Conservation (phyloP, 108 stramenopile genomes). For the Nitzschia putrida region DNA sequence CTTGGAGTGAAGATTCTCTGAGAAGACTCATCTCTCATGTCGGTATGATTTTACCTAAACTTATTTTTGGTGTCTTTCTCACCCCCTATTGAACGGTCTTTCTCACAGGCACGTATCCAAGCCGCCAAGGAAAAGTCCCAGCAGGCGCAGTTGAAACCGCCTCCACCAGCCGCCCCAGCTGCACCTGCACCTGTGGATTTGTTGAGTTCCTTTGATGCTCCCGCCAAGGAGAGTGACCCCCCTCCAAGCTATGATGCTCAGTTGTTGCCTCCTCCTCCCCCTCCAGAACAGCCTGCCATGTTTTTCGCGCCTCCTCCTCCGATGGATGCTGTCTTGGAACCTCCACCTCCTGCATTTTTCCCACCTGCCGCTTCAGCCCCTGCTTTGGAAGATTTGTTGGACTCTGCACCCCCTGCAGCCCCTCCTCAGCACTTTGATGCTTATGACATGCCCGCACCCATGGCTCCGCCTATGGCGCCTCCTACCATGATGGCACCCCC, state of each 20-base stretch:
- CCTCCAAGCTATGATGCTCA: conserved; percentile 63
- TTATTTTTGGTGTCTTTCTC: too few species aligned
- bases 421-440: conserved; percentile 1
- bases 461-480: not conserved
- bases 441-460: conserved; percentile 21
- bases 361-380: conserved; percentile 51
- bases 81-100: not conserved
- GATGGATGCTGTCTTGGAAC: conserved; percentile 20
- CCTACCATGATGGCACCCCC: not conserved
- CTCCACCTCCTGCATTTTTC: conserved; percentile 16
- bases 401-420: conserved; percentile 10
- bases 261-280: conserved; percentile 35
- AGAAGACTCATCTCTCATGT: too few species aligned
- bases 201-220: conserved; percentile 45
- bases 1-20: conserved; percentile 1
- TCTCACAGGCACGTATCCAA: conserved; percentile 72
- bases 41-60: too few species aligned
- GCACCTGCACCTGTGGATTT: conserved; percentile 13
- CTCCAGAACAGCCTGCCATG: conserved; percentile 7
- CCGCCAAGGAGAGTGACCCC: conserved; percentile 21
- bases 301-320: conserved; percentile 38
- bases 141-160: conserved; percentile 14
- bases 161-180: conserved; percentile 12
- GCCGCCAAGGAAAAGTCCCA: conserved; percentile 82
- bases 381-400: conserved; percentile 46